Conservation (phyloP, 805 yeast species). For the Groenewaldozyma tartarivorans region DNA sequence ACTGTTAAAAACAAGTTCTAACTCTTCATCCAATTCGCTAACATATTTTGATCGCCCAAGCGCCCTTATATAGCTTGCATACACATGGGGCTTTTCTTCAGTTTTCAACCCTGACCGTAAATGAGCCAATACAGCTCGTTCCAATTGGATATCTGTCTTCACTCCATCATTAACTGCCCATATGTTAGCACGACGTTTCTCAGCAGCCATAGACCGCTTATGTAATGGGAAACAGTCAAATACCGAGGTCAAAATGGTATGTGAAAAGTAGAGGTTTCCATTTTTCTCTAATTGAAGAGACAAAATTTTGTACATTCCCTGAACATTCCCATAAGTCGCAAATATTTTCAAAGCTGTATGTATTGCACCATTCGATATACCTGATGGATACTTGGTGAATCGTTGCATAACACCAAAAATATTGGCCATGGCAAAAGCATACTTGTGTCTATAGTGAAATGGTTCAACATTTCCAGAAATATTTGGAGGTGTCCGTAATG, state of each 20-base stretch:
- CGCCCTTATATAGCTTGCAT: conserved; percentile 19
- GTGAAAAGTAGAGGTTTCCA: conserved; percentile 6
- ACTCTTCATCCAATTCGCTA: conserved; percentile 16
- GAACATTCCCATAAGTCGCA: conserved; percentile 21
- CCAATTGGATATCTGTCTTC: conserved; percentile 12
- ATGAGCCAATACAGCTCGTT: conserved; percentile 15
- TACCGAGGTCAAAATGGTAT: conserved; percentile 10
- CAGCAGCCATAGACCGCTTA: conserved; percentile 13
- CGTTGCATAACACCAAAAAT: conserved; percentile 20
- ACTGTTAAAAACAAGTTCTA: conserved; percentile 8
- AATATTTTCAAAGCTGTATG: conserved; percentile 16
- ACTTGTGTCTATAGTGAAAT: conserved; percentile 9
- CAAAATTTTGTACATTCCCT: conserved; percentile 18
- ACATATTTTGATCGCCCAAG: conserved; percentile 17
- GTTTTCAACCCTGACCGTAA: conserved; percentile 13
- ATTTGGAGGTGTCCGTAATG: no score
- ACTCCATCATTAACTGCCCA: conserved; percentile 17
- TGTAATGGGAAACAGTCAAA: conserved; percentile 20
- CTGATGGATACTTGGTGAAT: conserved; percentile 12
- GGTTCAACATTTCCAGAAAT: conserved; percentile 4
- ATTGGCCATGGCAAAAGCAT: conserved; percentile 19
- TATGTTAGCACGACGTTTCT: conserved; percentile 9
- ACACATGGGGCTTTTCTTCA: conserved; percentile 4
- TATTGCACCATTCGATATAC: conserved; percentile 16
- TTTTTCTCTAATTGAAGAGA: conserved; percentile 13